A percentile compares a stretch with the other conserved stretches of the same genome.
These are phyloP conservation scores for Pachyrhizus erosus DNA, from an alignment of 306 rosid species.

Conservation along the genomic window DNA sequence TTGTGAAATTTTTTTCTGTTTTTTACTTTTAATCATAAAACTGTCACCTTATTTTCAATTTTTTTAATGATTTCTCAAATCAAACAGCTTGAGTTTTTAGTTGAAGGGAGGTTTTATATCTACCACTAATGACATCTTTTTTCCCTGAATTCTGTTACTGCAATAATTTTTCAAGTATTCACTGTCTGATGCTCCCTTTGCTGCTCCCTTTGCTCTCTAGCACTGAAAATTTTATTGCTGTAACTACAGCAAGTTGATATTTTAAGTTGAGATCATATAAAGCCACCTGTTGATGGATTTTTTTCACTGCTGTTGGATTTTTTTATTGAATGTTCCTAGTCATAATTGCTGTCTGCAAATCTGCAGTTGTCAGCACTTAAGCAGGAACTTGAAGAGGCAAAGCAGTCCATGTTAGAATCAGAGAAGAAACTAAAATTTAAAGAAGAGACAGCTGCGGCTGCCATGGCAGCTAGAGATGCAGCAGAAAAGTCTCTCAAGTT, in stretches of 20 bases:
- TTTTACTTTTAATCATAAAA: neutral
- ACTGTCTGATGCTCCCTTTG: conserved; percentile 12
- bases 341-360: conserved; percentile 40
- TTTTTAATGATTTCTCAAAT: neutral
- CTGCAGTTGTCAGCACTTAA: conserved; percentile 78
- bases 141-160: conserved; percentile 23
- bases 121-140: conserved; percentile 1
- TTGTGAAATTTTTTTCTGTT: neutral
- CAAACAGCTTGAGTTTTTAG: neutral
- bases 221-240: conserved; percentile 15
- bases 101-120: neutral
- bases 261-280: conserved; percentile 19
- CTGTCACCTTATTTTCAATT: neutral
- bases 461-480: conserved; percentile 99
- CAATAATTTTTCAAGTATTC: conserved; percentile 21
- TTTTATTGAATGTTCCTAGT: conserved; percentile 36
- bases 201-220: conserved; percentile 8
- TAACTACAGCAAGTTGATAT: conserved; percentile 22
- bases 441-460: conserved; percentile 96
- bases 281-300: neutral
- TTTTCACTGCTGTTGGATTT: neutral
- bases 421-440: conserved; percentile 92
- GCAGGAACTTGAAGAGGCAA: conserved; percentile 92
- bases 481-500: conserved; percentile 91
- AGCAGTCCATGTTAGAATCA: conserved; percentile 74